Evolutionary conservation across 192 early-diverging fungal genomes (phyloP).

Genomic region (Coemansia sp.): DNA sequence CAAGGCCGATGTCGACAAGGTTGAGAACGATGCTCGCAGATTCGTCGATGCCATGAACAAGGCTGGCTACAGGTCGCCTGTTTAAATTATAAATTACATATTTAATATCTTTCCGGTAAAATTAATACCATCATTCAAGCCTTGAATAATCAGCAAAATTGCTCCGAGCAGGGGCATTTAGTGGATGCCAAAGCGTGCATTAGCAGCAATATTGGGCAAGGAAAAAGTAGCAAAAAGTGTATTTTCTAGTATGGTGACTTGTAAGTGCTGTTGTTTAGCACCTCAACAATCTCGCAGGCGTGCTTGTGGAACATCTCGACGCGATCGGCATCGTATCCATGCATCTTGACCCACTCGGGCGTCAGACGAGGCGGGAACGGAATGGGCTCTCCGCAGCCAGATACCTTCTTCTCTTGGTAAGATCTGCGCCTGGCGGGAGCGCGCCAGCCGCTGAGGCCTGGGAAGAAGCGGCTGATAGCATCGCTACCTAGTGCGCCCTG

Average conservation of each 20-base stretch:
- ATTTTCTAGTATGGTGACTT: constrained; percentile 47
- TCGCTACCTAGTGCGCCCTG: constrained; percentile 30
- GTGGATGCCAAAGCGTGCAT: not conserved
- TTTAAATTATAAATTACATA: constrained; percentile 15
- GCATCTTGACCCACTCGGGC: constrained; percentile 48
- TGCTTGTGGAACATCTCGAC: constrained; percentile 42
- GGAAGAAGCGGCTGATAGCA: constrained; percentile 42
- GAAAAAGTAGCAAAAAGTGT: not conserved
- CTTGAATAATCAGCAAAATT: no score
- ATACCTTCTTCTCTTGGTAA: constrained; percentile 20
- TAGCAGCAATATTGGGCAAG: not conserved
- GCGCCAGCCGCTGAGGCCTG: constrained; percentile 16
- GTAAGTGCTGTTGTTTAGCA: constrained; percentile 54
- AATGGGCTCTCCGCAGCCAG: constrained; percentile 21
- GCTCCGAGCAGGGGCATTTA: not conserved
- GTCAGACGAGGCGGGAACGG: constrained; percentile 48
- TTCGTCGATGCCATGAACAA: constrained; percentile 49
- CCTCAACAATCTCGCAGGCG: constrained; percentile 42
- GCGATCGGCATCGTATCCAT: constrained; percentile 33
- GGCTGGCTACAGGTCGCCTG: constrained; percentile 41
- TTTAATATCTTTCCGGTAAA: not conserved
- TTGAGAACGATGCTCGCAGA: constrained; percentile 23
- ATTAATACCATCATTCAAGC: no score
- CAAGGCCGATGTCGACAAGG: constrained; percentile 12
- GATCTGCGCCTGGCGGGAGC: constrained; percentile 16